Evolutionary conservation across 495 filamentous ascomycete genomes (phyloP).

Genomic region (Clavariopsis aquatica): DNA sequence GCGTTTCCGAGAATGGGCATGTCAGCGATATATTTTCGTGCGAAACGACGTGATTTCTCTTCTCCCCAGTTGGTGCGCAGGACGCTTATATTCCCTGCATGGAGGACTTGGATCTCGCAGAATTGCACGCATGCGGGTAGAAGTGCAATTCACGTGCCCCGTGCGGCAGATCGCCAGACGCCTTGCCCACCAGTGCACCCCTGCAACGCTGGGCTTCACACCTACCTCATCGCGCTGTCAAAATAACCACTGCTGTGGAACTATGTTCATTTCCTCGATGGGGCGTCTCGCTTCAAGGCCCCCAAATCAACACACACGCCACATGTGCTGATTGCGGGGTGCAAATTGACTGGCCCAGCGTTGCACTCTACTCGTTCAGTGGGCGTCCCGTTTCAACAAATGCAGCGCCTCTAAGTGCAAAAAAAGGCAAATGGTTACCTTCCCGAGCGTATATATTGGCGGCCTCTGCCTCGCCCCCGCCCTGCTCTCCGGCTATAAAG

Average conservation of each 20-base stretch:
- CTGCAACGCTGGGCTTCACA: not conserved
- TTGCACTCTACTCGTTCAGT: not conserved
- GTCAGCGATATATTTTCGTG: too few relatives aligned
- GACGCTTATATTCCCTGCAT: too few relatives aligned
- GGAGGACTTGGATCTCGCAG: too few relatives aligned
- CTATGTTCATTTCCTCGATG: not conserved
- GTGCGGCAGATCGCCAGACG: not conserved
- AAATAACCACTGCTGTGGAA: not conserved
- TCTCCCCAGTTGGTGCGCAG: too few relatives aligned
- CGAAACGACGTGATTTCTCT: too few relatives aligned
- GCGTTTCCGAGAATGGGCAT: too few relatives aligned
- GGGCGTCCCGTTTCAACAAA: not conserved
- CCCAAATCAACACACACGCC: not conserved
- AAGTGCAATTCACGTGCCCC: not conserved
- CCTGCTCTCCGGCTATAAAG: not conserved
- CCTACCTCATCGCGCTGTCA: not conserved
- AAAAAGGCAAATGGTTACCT: not conserved
- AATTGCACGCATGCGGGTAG: too few relatives aligned
- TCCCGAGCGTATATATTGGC: conserved; percentile 2
- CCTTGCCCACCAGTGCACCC: not conserved
- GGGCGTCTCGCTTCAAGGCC: not conserved
- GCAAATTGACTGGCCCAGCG: not conserved
- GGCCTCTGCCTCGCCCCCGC: not conserved
- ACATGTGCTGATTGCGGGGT: not conserved
- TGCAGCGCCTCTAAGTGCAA: not conserved